Evolutionary conservation across 768 basidiomycete species (phyloP), one percentile per base, ranked within the genome.

Genomic region (Daedaleopsis nitida): DNA sequence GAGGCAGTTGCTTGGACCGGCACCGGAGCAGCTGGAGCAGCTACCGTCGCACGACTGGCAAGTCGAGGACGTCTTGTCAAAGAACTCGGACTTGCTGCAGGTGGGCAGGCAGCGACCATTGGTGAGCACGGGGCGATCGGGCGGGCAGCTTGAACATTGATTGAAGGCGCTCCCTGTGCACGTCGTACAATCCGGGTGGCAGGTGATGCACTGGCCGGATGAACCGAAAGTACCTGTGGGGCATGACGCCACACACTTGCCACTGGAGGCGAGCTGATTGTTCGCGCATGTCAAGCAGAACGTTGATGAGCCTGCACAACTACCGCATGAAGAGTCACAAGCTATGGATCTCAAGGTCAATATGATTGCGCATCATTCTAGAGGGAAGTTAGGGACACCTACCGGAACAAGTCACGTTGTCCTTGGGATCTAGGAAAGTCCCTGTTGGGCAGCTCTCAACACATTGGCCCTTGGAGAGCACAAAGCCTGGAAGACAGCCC

Each of bases 131-230:
- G 92, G 93, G 0, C 86, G 83, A 21, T 78, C 75, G 27, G 85
- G 67, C 35, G 85, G 80, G 68, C 93, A 95, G 51, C 83, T 83
- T 9, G 85, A 80, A 74, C 94, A 96, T 70, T 94, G 87, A 69
- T 84, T 86, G 76, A 92, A 92, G 0, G 86, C 83, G 21, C 82
- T 68, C n/a, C 92, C 92, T 23, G 86, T 85, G 74, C 94, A 96
- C 1, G 88, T 86, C 16, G 84, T 85, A 68, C 94, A 96, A 70
- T 96, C 94, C 0, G 92, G 86, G 61, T 96, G 93, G 72, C 94
- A 96, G 6, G 86, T 67, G 57, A 85, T 69, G 75, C 94, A 96
- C 27, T 83, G 74, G 23, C 86, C 83, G 34, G 84, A 80, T 12
- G 89, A 82, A 55, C 79, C 75, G 75, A 94, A 88, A 1, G 86